These are phyloP conservation scores for Xylaria palmicola DNA, from an alignment of 495 filamentous ascomycete genomes.

Conservation along the genomic window DNA sequence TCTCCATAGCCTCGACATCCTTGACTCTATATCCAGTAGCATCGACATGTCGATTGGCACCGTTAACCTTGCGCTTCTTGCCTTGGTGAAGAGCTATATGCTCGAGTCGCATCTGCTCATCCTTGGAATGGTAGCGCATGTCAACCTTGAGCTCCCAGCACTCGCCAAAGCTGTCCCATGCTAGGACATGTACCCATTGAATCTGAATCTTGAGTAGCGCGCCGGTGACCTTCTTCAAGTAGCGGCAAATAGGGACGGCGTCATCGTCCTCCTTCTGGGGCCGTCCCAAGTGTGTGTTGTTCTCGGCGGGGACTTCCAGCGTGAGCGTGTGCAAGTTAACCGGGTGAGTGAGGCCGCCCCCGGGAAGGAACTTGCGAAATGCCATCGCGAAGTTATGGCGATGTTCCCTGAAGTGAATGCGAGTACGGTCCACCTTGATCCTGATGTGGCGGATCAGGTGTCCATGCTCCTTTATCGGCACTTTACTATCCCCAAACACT, in stretches of 20 bases:
- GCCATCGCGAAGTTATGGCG: constrained; percentile 12
- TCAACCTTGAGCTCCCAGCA: constrained; percentile 20
- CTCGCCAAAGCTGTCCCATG: constrained; percentile 16
- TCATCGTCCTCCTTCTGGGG: constrained; percentile 1
- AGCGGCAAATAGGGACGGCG: constrained; percentile 17
- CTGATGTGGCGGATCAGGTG: constrained; percentile 38
- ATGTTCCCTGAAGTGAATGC: constrained; percentile 4
- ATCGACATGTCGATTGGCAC: not conserved
- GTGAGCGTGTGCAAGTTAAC: constrained; percentile 38
- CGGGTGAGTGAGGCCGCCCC: constrained; percentile 8
- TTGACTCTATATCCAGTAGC: not conserved
- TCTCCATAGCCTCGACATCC: constrained; percentile 5
- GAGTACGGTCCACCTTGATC: constrained; percentile 37
- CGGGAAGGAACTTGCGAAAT: constrained; percentile 22
- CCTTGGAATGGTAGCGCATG: constrained; percentile 13
- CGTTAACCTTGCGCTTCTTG: not conserved
- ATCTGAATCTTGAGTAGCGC: constrained; percentile 19
- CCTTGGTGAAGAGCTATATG: not conserved
- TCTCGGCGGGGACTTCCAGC: constrained; percentile 23
- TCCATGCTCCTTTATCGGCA: constrained; percentile 36
- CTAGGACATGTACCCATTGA: constrained; percentile 28
- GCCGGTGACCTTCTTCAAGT: constrained; percentile 21
- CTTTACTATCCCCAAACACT: not conserved
- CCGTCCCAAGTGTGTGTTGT: not conserved
- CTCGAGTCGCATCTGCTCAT: constrained; percentile 14